Base-by-base conservation (phyloP, 2,329 filamentous ascomycete genomes). In the Aspergillus novoparasiticus region DNA sequence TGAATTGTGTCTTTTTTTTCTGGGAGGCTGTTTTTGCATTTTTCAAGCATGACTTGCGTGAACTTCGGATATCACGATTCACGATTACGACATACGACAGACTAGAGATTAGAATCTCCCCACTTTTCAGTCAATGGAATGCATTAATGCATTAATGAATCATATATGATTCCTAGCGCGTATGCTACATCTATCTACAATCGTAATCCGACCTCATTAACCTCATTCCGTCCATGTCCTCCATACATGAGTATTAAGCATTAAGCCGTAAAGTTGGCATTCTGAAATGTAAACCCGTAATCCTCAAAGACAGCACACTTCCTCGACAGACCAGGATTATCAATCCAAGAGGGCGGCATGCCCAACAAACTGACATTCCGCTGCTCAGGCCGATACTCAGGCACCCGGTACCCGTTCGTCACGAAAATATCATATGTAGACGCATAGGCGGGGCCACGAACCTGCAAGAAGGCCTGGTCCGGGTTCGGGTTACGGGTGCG, bases 261-360 rank as follows among this genome's bases (percentile, higher is more conserved):
- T 55, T 59, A 43, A 59, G 19, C 9, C 4, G 65, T 68, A 26
- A 68, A 50, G 16, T 36, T n/a, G 10, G 69, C 68, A 30, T 65
- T 61, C 48, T 73, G 65, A 50, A 72, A 73, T 3, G 69, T 72
- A 60, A 66, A 72, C 43, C 71, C 71, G 59, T 68, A 70, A n/a
- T 70, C 64, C 50, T 65, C 64, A 57, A 72, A 66, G 3, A 72
- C 68, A 1, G 34, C 26, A 64, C 71, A 72, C 55, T 67, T 65
- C n/a, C 59, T 60, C 21, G 63, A 56, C 4, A 62, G 4, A 3
- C 58, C 63, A 0, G 68, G 66, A 28, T 71, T 70, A 16, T 41
- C 21, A n/a, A 54, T 59, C 36, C 8, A 54, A 0, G 58, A 56
- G 11, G 68, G 70, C 11, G 57, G 62, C 56, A 68, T 64, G 0